Conservation (phyloP, 2,329 filamentous ascomycete genomes). For the Calonectria fujianensis region DNA sequence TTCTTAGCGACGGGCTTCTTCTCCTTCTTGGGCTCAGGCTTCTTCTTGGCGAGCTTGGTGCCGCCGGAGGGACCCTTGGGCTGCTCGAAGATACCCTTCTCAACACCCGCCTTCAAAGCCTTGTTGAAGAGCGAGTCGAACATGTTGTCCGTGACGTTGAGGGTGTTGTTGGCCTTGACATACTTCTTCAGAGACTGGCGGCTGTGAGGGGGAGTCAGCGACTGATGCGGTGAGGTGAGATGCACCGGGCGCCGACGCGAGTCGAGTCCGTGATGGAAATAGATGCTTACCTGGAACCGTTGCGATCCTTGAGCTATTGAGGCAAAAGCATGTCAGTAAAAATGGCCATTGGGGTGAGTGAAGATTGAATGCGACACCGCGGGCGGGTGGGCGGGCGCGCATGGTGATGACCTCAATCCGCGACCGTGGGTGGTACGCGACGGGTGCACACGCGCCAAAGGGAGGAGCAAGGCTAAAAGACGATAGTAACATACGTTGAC, state of each 20-base stretch:
- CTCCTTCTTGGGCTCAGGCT: slow-evolving; percentile 64
- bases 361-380: slow-evolving; percentile 37
- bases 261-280: slow-evolving; percentile 35
- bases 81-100: slow-evolving; percentile 90
- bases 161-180: slow-evolving; percentile 73
- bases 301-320: slow-evolving; percentile 76
- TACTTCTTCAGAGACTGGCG: slow-evolving; percentile 78
- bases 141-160: slow-evolving; percentile 71
- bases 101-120: slow-evolving; percentile 86
- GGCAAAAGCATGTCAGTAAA: slow-evolving; percentile 63
- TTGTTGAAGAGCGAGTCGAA: slow-evolving; percentile 88
- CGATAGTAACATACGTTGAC: slow-evolving; percentile 70
- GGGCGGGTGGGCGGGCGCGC: slow-evolving; percentile 38
- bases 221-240: slow-evolving; percentile 22
- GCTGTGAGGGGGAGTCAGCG: slow-evolving; percentile 59
- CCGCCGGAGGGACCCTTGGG: slow-evolving; percentile 94
- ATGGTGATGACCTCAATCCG: slow-evolving; percentile 51
- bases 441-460: slow-evolving; percentile 61
- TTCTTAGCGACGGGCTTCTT: slow-evolving; percentile 60
- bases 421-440: slow-evolving; percentile 50
- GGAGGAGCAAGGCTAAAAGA: slow-evolving; percentile 49
- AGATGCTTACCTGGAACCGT: slow-evolving; percentile 69
- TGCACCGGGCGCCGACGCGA: slow-evolving; percentile 32
- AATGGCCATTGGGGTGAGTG: slow-evolving; percentile 40
- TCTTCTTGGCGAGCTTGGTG: slow-evolving; percentile 94